Evolutionary conservation across 2,329 filamentous ascomycete genomes (phyloP).

Genomic region (Fusarium goolgardi): DNA sequence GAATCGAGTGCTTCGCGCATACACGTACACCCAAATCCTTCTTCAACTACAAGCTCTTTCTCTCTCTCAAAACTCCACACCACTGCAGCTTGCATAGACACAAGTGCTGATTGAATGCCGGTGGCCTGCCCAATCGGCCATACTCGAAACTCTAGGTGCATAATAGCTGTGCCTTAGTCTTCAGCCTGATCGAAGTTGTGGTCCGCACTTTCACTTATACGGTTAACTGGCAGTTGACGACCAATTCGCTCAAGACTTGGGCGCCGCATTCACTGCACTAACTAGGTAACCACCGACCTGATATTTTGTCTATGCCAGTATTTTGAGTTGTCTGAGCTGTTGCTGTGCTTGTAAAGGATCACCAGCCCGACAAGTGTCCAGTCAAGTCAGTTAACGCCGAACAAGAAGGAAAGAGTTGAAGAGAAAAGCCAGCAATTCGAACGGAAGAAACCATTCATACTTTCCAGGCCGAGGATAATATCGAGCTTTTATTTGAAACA

Average conservation of each 20-base stretch:
- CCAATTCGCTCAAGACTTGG: constrained; percentile 1
- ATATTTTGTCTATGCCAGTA: neutral
- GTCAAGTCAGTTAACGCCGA: neutral
- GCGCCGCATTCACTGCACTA: neutral
- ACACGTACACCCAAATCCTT: constrained; percentile 11
- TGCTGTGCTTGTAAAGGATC: constrained; percentile 2
- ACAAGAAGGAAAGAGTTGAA: neutral
- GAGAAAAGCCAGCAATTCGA: neutral
- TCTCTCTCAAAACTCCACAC: constrained; percentile 22
- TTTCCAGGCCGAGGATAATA: neutral
- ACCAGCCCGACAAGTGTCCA: neutral
- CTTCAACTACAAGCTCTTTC: constrained; percentile 3
- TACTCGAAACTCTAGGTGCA: constrained; percentile 16
- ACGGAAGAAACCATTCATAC: neutral
- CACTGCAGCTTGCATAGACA: constrained; percentile 17
- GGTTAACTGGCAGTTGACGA: constrained; percentile 3
- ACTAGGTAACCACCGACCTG: neutral
- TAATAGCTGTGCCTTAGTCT: constrained; percentile 13
- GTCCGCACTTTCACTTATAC: constrained; percentile 35
- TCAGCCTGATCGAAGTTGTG: constrained; percentile 20
- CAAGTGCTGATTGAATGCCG: constrained; percentile 24
- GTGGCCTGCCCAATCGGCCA: constrained; percentile 23
- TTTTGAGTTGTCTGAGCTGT: neutral
- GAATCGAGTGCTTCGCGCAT: constrained; percentile 1
- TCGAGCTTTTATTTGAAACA: neutral